Base-by-base conservation (phyloP, 2,329 filamentous ascomycete genomes). In the Ascochyta koolunga region DNA sequence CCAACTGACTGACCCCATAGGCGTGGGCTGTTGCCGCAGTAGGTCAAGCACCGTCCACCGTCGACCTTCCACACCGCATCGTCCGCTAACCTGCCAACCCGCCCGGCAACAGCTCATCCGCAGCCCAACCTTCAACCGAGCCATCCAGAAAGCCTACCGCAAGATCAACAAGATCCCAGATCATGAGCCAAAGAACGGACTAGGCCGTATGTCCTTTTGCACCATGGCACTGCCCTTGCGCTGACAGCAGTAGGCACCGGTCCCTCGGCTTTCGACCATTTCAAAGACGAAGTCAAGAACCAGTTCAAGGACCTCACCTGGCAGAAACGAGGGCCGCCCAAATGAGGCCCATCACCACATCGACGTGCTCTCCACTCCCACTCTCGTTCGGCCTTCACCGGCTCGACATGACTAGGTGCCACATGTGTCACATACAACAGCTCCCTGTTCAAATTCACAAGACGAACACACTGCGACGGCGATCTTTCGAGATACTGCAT, bases 61-160 rank as follows among this genome's bases (percentile, higher is more conserved):
- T 19, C 9, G 13, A 8, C 2, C 29, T n/a, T 22, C 22, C 16
- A 33, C n/a, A 6, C 37, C 11, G 18, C 18, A 27, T 39, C 46
- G 31, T 52, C 50, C 13, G 37, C 54, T 41, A 51, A 49, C 36
- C 44, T 32, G 7, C 4, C 11, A 51, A 54, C 40, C 44, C 35
- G 7, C 4, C 15, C 7, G 11, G 4, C 1, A 31, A 38, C 50
- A 83, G 76, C 79, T 86, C 49, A 77, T 86, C 36, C 72, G 74
- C 47, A 84, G 80, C 48, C 81, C 81, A 2, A 68, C 76, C 31
- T 86, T 86, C 74, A 83, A 86, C 62, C 77, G 79, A 48, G 76
- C 65, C 22, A 80, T 86, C 16, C 77, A 80, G 21, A 77, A 77
- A 50, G 76, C 82, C 11, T 82, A 84, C 42, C 76, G 74, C 55